Evolutionary conservation across 129 eudicot genomes (phyloP).

Genomic region (sunflower (Helianthus annuus)): HanXRQr2.0-SUNRISE NC_035446.2:144282971-144283470

Average conservation of each 20-base stretch:
- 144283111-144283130: slow-evolving; percentile 63
- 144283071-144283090: slow-evolving; percentile 49
- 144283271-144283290: slow-evolving; percentile 62
- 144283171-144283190: slow-evolving; percentile 44
- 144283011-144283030: neutral
- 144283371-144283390: slow-evolving; percentile 3
- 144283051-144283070: slow-evolving; percentile 50
- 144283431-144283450: neutral
- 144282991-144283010: neutral
- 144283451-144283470: neutral
- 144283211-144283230: slow-evolving; percentile 68
- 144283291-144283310: slow-evolving; percentile 3
- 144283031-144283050: slow-evolving; percentile 27
- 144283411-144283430: neutral
- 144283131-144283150: slow-evolving; percentile 42
- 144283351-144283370: neutral
- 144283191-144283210: slow-evolving; percentile 58
- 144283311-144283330: slow-evolving; percentile 3
- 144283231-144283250: slow-evolving; percentile 84
- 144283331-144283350: neutral
- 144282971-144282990: too few species aligned
- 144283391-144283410: neutral
- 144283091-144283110: slow-evolving; percentile 42
- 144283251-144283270: slow-evolving; percentile 78
- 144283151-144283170: slow-evolving; percentile 43